A percentile compares a stretch with the other conserved stretches of the same genome.
These are phyloP conservation scores for Melanogaster broomeanus DNA, from an alignment of 768 basidiomycete species.

Conservation along the genomic window DNA sequence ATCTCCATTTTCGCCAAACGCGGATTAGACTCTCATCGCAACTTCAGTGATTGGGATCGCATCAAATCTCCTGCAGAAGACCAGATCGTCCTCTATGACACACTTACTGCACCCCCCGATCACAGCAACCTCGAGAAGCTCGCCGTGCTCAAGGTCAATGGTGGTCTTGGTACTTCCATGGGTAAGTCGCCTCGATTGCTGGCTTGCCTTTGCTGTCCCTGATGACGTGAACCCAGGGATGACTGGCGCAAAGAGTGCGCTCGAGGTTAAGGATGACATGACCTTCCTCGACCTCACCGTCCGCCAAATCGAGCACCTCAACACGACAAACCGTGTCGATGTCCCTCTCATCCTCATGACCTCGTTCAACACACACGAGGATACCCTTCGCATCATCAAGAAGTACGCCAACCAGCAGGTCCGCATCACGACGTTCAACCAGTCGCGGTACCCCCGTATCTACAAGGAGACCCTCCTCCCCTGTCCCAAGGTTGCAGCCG, in stretches of 20 bases:
- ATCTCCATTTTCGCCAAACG: constrained; percentile 13
- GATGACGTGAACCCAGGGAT: constrained; percentile 37
- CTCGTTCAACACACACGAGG: constrained; percentile 80
- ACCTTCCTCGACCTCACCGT: constrained; percentile 69
- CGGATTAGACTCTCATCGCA: not conserved
- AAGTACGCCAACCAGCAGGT: constrained; percentile 81
- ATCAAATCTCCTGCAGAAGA: constrained; percentile 67
- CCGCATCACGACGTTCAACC: constrained; percentile 70
- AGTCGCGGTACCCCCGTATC: constrained; percentile 75
- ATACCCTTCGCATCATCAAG: constrained; percentile 76
- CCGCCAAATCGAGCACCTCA: constrained; percentile 69
- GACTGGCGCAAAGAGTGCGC: constrained; percentile 68
- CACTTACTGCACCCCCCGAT: constrained; percentile 47
- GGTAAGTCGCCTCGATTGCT: constrained; percentile 31
- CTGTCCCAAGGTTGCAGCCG: constrained; percentile 53
- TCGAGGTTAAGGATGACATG: constrained; percentile 75
- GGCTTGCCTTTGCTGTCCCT: not conserved
- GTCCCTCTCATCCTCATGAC: constrained; percentile 83
- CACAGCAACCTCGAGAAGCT: constrained; percentile 61
- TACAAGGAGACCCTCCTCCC: constrained; percentile 69
- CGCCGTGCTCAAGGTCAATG: constrained; percentile 79
- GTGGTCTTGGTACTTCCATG: constrained; percentile 71
- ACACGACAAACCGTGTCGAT: constrained; percentile 59
- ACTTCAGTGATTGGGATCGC: constrained; percentile 36
- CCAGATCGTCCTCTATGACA: constrained; percentile 61